Evolutionary conservation across 129 eudicot genomes (phyloP), one percentile per base, ranked within the genome.

Genomic region (Pittosporum tobira): DNA sequence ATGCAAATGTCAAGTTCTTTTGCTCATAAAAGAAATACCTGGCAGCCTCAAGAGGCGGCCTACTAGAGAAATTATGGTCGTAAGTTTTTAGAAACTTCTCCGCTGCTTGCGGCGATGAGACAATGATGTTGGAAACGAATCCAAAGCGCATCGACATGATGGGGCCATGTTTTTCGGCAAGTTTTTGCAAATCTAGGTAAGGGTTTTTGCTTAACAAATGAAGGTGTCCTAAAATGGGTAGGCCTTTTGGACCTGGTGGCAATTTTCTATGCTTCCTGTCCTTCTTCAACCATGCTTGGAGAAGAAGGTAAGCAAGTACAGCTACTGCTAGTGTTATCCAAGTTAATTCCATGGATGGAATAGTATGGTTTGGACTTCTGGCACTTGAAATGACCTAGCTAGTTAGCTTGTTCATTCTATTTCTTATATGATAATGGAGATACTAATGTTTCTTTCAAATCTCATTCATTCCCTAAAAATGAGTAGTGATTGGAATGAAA

Each of bases 81-180:
- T 77, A 49, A 4, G 68, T 57, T 15, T 70, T 67, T 58, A 77
- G 61, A 20, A 72, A 42, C 6, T 25, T 71, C 62, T 68, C 61
- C 1, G 83, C 83, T 47, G 55, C 68, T 0, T 42, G 24, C 0
- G 78, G 74, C 0, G 83, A 72, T 1, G 83, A 77, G 13, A 72
- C 71, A n/a, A 77, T 28, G 45, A 77, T 48, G 25, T 45, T 30
- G 0, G 67, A 67, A 24, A 63, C 67, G 28, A 66, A 52, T n/a
- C 83, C 83, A 6, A 79, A 64, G 1, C 47, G 63, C 50, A 79
- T 34, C 61, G 30, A 25, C 84, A 79, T 79, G 30, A 79, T 62
- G 0, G 84, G 84, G 8, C 84, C 84, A 22, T 79, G 57, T 19
- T 61, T 22, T 19, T 57, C 18, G 50, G 84, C 67, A 5, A 79